Evolutionary conservation across 2,329 filamentous ascomycete species (phyloP).

Genomic region (Orbilia blumenaviensis): DNA sequence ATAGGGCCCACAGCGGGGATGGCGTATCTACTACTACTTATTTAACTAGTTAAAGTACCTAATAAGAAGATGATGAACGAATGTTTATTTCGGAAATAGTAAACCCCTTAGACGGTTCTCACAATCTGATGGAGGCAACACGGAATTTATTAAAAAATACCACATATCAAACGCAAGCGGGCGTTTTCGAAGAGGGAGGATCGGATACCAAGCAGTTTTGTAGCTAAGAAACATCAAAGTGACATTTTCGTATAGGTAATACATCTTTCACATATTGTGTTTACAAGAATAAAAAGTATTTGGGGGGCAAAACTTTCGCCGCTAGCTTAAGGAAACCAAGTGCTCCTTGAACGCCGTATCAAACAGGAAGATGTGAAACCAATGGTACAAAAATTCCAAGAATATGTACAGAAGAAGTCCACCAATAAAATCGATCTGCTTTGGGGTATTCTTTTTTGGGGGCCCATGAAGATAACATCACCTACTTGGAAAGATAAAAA

Average conservation of each 20-base stretch:
- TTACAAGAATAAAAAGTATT: too few species aligned
- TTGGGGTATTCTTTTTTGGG: not conserved
- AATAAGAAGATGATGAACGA: constrained; percentile 8
- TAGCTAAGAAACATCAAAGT: too few species aligned
- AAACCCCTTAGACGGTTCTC: too few species aligned
- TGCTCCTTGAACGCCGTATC: not conserved
- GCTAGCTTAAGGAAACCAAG: not conserved
- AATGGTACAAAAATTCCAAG: not conserved
- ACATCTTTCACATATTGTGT: too few species aligned
- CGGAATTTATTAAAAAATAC: too few species aligned
- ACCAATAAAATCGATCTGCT: not conserved
- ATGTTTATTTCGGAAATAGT: not conserved
- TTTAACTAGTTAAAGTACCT: too few species aligned
- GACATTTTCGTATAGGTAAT: too few species aligned
- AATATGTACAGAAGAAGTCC: constrained; percentile 1
- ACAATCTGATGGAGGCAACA: too few species aligned
- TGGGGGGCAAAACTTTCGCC: not conserved
- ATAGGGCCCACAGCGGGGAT: not conserved
- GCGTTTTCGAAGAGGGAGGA: not conserved
- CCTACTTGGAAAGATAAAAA: too few species aligned
- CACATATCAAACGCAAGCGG: too few species aligned
- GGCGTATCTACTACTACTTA: not conserved
- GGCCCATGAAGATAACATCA: not conserved
- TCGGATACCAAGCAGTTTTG: too few species aligned
- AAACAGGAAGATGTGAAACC: not conserved